Base-by-base conservation (phyloP, 202 grass and related monocot genomes). In the Thinopyrum obtusiflorum region DNA sequence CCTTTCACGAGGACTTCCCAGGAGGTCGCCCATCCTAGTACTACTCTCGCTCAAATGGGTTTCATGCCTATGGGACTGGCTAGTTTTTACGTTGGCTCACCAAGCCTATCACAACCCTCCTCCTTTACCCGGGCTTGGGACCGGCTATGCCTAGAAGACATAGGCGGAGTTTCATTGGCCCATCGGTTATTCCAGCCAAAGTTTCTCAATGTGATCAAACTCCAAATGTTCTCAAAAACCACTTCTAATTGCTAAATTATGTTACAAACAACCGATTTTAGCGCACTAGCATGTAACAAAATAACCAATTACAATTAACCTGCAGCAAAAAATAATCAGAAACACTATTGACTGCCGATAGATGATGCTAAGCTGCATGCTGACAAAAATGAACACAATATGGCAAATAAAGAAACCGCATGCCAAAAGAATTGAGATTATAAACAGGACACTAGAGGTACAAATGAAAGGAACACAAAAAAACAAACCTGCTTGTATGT, bases 401-500 rank as follows among this genome's bases (percentile, higher is more conserved):
- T 73, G 10, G 4, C 33, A 72, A 73, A 73, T 15, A 44, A 42
- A 73, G 59, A 51, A 73, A 4, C 18, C 65, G 77, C 40, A 26
- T 7, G 15, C 21, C 37, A 73, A 9, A n/a, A 65, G 11, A 74
- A 79, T 28, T 15, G 3, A 13, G 2, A 26, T 32, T 55, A 53
- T 80, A 78, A 82, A 77, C 28, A 32, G 28, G 10, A 81, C 60
- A 65, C 6, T 7, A 23, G 3, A n/a, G 53, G 20, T 61, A 5
- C 10, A 33, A 13, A 78, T 32, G 27, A 31, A 77, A 25, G 23
- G 65, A 63, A 81, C 25, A 5, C 15, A 74, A 65, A 40, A 65
- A 69, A 84, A 69, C 55, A 25, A 74, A 98, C 96, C 93, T 96
- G 97, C 49, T 96, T 94, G 65, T 98, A 98, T 51, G 93, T 96